Percentiles rank a stretch among this genome's conserved stretches.
phyloP scores from a whole-genome alignment of 257 asterid genomes.

The Nemophila menziesii region DNA sequence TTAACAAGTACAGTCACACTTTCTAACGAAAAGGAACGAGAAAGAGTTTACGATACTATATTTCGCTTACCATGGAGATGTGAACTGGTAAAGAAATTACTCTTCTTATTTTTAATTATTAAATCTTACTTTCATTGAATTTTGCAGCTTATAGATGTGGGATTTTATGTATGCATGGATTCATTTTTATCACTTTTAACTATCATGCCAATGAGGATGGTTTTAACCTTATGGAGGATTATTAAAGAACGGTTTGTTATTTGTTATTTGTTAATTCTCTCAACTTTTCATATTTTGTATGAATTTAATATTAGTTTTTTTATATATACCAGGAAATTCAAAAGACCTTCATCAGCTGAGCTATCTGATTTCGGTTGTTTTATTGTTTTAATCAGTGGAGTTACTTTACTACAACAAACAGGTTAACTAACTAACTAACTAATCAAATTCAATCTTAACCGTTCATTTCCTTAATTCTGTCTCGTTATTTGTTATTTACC shows the following conservation, averaged over 20 bases:
- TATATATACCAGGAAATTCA: conserved; percentile 89
- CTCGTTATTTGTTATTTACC: conserved; percentile 6
- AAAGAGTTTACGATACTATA: conserved; percentile 91
- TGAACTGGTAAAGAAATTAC: conserved; percentile 65
- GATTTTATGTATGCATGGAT: conserved; percentile 86
- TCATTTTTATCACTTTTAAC: conserved; percentile 87
- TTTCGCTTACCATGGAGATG: conserved; percentile 97
- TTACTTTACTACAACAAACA: conserved; percentile 77
- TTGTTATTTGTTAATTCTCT: conserved; percentile 7
- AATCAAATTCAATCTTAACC: neutral
- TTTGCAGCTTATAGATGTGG: conserved; percentile 83
- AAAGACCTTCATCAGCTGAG: conserved; percentile 79
- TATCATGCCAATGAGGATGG: conserved; percentile 83
- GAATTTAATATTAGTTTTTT: too few relatives aligned
- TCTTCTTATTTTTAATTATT: neutral
- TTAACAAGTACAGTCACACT: conserved; percentile 67
- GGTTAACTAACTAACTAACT: conserved; percentile 28
- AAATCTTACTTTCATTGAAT: neutral
- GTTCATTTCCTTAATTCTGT: conserved; percentile 1
- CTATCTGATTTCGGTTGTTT: conserved; percentile 88
- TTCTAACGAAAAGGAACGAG: conserved; percentile 81
- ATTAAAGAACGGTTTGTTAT: conserved; percentile 63
- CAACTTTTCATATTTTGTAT: neutral
- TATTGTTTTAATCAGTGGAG: conserved; percentile 58
- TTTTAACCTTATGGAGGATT: conserved; percentile 48